These are phyloP conservation scores for Lentinus tigrinus DNA, from an alignment of 768 basidiomycete species.

Conservation along the genomic window DNA sequence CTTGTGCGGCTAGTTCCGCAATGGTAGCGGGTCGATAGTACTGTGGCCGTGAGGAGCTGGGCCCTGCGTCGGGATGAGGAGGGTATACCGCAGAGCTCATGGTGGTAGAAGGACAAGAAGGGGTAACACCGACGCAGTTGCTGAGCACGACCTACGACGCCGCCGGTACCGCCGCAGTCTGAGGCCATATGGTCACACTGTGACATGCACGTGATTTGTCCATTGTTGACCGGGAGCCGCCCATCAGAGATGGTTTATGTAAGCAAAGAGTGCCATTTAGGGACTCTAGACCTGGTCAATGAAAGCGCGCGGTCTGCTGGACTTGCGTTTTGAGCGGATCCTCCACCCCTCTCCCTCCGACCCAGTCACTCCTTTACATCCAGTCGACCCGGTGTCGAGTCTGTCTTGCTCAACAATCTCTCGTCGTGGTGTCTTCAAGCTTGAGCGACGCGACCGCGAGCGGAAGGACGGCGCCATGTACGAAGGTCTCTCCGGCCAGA, in stretches of 20 bases:
- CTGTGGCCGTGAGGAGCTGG: not conserved
- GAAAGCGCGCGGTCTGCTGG: not conserved
- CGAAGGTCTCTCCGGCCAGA: conserved; percentile 24
- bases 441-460: not conserved
- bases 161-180: conserved; percentile 14
- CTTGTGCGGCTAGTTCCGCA: conserved; percentile 61
- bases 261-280: not conserved
- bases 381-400: conserved; percentile 8
- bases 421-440: too few species aligned
- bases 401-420: not conserved
- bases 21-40: conserved; percentile 55
- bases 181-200: not conserved
- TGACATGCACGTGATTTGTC: not conserved
- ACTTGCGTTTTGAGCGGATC: conserved; percentile 2
- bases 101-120: conserved; percentile 13
- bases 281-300: not conserved
- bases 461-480: conserved; percentile 13
- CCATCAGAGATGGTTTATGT: too few species aligned
- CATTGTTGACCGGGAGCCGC: too few species aligned
- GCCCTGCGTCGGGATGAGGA: conserved; percentile 5
- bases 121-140: not conserved
- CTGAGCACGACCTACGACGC: too few species aligned
- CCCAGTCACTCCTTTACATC: conserved; percentile 9
- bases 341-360: not conserved
- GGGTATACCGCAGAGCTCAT: conserved; percentile 22